Base-by-base conservation (phyloP, 2,329 filamentous ascomycete genomes). In the Xylaria sp. region DNA sequence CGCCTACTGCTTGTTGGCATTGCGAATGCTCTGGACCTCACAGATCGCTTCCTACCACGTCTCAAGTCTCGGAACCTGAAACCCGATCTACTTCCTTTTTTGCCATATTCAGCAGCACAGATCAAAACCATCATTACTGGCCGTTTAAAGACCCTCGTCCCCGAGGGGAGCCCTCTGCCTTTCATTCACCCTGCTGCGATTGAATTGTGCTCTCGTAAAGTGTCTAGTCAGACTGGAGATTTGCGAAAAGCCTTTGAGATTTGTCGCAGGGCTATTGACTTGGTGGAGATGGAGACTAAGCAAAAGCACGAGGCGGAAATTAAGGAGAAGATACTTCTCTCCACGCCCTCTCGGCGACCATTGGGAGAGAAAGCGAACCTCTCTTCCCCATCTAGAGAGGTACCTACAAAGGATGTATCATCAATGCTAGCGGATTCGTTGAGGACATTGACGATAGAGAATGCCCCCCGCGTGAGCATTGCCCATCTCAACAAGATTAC, bases 181-280 rank as follows among this genome's bases (percentile, higher is more conserved):
- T 97, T 98, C 75, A 88, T 99, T 66, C 95, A 98, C 75, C 95
- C 95, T 0, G 92, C 93, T 13, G 96, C 96, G 20, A 94, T 99
- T 72, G 93, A 96, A 75, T 89, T 99, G 50, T 97, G 95, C 77
- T 92, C 96, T 7, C 93, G 96, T 78, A 99, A 98, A 78, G 93
- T 99, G 17, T 92, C 96, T 3, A 93, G 92, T 61, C 95, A 98
- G 77, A 97, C 93, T 0, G 96, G 96, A 49, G 96, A 99, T 78
- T 80, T 99, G 55, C 92, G 96, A 67, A 97, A 97, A 79, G 95
- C 94, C 0, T 97, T 98, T 74, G 95, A 97, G 78, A 93, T 99
- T 66, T 94, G 95, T 78, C 91, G 93, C 53, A 89, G 93, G 61
- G 93, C 94, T 3, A 89, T 99, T 63, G 95, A 98, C 78, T 81